Conservation (phyloP, 345 rosid genomes). For the Moricandia arvensis region DNA sequence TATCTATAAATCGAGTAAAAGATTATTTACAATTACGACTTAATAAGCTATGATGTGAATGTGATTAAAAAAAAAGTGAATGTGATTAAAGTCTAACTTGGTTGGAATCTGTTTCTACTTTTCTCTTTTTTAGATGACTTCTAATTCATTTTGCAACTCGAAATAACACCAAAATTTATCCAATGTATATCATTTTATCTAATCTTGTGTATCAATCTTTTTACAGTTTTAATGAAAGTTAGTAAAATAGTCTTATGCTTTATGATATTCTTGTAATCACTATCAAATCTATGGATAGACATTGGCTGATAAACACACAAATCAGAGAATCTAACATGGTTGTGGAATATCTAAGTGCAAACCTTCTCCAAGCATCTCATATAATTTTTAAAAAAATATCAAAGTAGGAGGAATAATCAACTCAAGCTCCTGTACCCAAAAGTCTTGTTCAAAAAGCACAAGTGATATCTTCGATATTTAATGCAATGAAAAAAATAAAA, state of each 20-base stretch:
- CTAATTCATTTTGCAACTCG: neutral
- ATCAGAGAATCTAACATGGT: neutral
- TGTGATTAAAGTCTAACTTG: no score
- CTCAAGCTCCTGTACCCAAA: constrained; percentile 2
- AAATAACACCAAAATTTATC: no score
- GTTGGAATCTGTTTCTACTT: no score
- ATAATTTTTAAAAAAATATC: neutral
- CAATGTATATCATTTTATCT: neutral
- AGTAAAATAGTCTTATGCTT: neutral
- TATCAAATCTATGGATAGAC: neutral
- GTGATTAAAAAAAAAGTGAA: no score
- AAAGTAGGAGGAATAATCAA: neutral
- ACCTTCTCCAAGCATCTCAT: constrained; percentile 25
- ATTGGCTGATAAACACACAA: neutral
- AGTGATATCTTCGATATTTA: neutral
- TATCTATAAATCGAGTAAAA: no score
- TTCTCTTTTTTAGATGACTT: neutral
- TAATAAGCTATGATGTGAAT: no score
- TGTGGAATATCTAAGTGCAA: constrained; percentile 19
- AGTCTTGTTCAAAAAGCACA: constrained; percentile 15
- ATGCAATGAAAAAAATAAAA: neutral
- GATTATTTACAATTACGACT: no score
- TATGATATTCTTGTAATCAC: neutral
- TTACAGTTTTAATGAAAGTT: no score
- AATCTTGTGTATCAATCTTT: neutral